Percentiles rank a stretch among this genome's conserved stretches.
These are phyloP conservation scores for Gossypium schwendimanii DNA, from an alignment of 441 rosid species.

Conservation along the genomic window DNA sequence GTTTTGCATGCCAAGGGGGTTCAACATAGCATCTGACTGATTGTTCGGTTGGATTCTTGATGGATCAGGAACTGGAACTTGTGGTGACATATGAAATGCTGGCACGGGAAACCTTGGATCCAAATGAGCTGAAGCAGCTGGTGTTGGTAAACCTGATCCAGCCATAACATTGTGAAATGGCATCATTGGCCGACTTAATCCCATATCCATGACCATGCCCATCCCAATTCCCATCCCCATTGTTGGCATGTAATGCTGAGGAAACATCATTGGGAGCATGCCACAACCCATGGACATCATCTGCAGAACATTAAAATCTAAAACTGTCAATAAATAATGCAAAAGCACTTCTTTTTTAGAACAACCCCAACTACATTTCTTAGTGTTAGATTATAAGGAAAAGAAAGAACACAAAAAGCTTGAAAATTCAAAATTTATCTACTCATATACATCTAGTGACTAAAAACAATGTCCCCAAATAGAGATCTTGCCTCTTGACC, in stretches of 20 bases:
- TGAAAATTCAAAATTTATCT: not conserved
- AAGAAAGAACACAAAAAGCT: not conserved
- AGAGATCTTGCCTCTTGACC: constrained; percentile 1
- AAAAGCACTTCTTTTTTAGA: constrained; percentile 5
- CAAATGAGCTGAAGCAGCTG: constrained; percentile 49
- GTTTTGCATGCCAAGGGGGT: constrained; percentile 31
- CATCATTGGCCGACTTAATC: constrained; percentile 59
- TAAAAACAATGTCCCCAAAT: not conserved
- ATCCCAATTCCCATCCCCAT: constrained; percentile 50
- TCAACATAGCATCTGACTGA: constrained; percentile 30
- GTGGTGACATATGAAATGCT: constrained; percentile 45
- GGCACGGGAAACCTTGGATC: constrained; percentile 51
- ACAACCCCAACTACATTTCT: not conserved
- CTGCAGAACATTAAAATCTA: constrained; percentile 38
- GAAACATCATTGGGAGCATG: constrained; percentile 83
- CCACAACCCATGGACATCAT: constrained; percentile 98
- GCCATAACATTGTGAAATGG: constrained; percentile 66
- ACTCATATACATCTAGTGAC: not conserved
- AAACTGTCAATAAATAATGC: constrained; percentile 21
- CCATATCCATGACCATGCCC: constrained; percentile 58
- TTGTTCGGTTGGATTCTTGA: constrained; percentile 39
- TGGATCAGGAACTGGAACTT: constrained; percentile 41
- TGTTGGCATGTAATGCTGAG: constrained; percentile 71
- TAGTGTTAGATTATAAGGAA: not conserved
- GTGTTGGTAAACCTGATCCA: constrained; percentile 43